These are phyloP conservation scores for Oenanthe sinensis DNA, from an alignment of 129 eudicot genomes.

Conservation along the genomic window DNA sequence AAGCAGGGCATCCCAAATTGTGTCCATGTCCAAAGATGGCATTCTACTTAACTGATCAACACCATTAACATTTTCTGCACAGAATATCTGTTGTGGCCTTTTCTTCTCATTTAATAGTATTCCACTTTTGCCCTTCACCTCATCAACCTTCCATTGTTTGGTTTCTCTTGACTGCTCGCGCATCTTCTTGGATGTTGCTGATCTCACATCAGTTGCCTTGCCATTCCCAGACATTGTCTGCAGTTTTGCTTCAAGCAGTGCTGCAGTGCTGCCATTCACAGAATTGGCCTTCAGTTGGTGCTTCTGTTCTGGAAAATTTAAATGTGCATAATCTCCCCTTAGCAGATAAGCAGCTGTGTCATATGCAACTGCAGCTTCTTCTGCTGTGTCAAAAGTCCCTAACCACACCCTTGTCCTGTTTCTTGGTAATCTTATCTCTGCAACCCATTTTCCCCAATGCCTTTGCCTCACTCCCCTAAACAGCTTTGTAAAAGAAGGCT, in stretches of 20 bases:
- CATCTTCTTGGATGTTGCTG: conserved; percentile 2
- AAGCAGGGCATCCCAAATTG: conserved; percentile 85
- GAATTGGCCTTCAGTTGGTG: conserved; percentile 51
- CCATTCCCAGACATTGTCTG: conserved; percentile 15
- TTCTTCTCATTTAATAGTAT: conserved; percentile 12
- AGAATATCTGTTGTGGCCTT: conserved; percentile 19
- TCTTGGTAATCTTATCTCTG: conserved; percentile 72
- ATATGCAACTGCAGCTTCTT: conserved; percentile 82
- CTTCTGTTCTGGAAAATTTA: conserved; percentile 75
- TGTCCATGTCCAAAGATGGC: conserved; percentile 91
- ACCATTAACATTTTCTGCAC: conserved; percentile 31
- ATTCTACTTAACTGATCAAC: conserved; percentile 70
- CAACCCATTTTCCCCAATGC: conserved; percentile 99
- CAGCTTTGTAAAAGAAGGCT: conserved; percentile 21
- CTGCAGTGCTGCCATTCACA: conserved; percentile 34
- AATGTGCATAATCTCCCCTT: conserved; percentile 72
- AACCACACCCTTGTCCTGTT: conserved; percentile 86
- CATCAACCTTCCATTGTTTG: not conserved
- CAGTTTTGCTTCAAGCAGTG: conserved; percentile 77
- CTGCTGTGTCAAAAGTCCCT: conserved; percentile 74
- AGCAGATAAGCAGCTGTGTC: conserved; percentile 83
- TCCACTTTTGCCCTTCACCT: not conserved
- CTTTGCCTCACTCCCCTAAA: conserved; percentile 88
- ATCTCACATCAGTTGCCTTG: conserved; percentile 14
- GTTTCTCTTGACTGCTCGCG: not conserved